phyloP scores from a whole-genome alignment of 768 basidiomycete species.

The Pulveroboletus sp. region DNA sequence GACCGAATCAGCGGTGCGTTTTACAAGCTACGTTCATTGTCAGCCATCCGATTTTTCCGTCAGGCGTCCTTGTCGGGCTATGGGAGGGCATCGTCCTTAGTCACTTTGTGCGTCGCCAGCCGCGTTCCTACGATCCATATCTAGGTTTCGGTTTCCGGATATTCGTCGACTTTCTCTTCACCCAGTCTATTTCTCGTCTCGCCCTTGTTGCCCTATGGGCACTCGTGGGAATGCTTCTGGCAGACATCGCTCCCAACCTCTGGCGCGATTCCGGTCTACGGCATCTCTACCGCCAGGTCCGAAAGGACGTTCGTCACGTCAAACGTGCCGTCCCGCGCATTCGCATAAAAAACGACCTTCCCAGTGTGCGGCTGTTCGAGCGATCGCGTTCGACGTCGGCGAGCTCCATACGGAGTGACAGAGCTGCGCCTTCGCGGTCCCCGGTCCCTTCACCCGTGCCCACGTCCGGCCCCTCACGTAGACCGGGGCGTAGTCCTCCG shows the following conservation, averaged over 20 bases:
- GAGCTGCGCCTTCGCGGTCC: conserved; percentile 28
- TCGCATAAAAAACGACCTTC: conserved; percentile 31
- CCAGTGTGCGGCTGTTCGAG: conserved; percentile 26
- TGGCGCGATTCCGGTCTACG: conserved; percentile 42
- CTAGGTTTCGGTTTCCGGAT: conserved; percentile 65
- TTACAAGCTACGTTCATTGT: not conserved
- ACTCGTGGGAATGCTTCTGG: conserved; percentile 47
- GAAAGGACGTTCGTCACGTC: conserved; percentile 33
- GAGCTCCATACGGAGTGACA: conserved; percentile 29
- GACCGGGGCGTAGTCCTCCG: conserved; percentile 25
- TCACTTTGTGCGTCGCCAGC: conserved; percentile 67
- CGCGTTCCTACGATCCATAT: conserved; percentile 64
- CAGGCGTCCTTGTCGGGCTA: conserved; percentile 65
- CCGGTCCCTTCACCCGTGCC: conserved; percentile 16
- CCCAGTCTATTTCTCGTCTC: conserved; percentile 47
- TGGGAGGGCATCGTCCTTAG: conserved; percentile 77
- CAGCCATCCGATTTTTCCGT: not conserved
- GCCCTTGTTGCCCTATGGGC: conserved; percentile 52
- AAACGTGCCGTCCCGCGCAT: conserved; percentile 30
- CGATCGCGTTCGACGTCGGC: conserved; percentile 15
- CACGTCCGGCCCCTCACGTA: conserved; percentile 17
- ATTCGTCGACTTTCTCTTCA: conserved; percentile 66
- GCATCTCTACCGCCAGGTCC: conserved; percentile 35
- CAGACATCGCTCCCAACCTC: conserved; percentile 47
- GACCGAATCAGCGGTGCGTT: conserved; percentile 29